A percentile compares a stretch with the other conserved stretches of the same genome.
phyloP scores from a whole-genome alignment of 371 early-diverging fungal genomes.

The Mucor lusitanicus region DNA sequence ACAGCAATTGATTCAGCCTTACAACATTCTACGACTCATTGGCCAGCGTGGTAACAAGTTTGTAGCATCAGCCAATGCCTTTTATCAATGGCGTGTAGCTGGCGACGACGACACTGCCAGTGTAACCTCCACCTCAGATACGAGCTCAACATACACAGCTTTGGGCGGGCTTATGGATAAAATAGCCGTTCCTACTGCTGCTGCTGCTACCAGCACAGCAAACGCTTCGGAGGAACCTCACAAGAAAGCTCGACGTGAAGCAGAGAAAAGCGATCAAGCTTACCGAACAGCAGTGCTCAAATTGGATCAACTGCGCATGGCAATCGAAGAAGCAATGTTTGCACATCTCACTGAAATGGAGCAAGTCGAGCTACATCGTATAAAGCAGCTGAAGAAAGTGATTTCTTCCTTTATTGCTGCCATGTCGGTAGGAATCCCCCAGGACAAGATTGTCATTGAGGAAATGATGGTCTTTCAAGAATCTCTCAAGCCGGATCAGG shows the following conservation, averaged over 20 bases:
- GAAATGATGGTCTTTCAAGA: slow-evolving; percentile 72
- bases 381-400: slow-evolving; percentile 50
- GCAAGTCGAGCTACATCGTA: slow-evolving; percentile 57
- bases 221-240: slow-evolving; percentile 35
- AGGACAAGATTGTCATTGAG: slow-evolving; percentile 63
- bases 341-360: slow-evolving; percentile 65
- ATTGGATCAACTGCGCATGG: slow-evolving; percentile 68
- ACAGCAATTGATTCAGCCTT: slow-evolving; percentile 66
- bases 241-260: slow-evolving; percentile 64
- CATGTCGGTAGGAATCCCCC: slow-evolving; percentile 56
- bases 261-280: slow-evolving; percentile 63
- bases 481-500: slow-evolving; percentile 72
- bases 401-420: slow-evolving; percentile 65
- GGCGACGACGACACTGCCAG: slow-evolving; percentile 36
- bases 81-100: slow-evolving; percentile 70
- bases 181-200: slow-evolving; percentile 25
- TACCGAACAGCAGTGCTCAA: slow-evolving; percentile 65
- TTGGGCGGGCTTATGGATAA: slow-evolving; percentile 38
- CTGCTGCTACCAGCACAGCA: slow-evolving; percentile 7
- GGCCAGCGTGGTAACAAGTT: slow-evolving; percentile 77
- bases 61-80: slow-evolving; percentile 56
- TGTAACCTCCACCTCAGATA: slow-evolving; percentile 10
- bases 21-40: slow-evolving; percentile 67
- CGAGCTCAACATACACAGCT: slow-evolving; percentile 10
- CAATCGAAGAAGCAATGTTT: slow-evolving; percentile 71